Evolutionary conservation across 2,329 filamentous ascomycete genomes (phyloP), one percentile per base, ranked within the genome.

Genomic region (Thelonectria blattea): DNA sequence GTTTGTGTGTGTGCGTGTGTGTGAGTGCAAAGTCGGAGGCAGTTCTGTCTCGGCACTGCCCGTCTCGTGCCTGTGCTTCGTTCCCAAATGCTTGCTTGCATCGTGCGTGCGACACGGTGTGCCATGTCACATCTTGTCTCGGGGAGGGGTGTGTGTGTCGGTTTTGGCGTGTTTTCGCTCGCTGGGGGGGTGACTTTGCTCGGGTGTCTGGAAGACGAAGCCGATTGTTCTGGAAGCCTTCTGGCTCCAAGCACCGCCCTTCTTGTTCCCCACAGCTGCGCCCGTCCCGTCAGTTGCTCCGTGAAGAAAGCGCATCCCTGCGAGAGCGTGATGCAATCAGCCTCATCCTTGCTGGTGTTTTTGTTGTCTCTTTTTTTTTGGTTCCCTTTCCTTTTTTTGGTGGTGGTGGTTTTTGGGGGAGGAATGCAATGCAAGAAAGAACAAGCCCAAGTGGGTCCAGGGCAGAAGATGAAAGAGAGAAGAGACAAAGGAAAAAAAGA

Each of bases 141-240:
- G 22, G 22, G 22, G 22, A 24, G 22, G 22, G 22, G 22, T 24
- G 22, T 24, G 3, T 3, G 22, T 24, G 22, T 3, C 22, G 22
- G 3, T 6, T 24, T 24, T 6, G 22, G 22, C 3, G 22, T 24
- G 22, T 24, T 24, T 24, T 24, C n/a, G n/a, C n/a, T n/a, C 3
- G 4, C 22, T 3, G 22, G 27, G 27, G 27, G 27, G 27, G 27
- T 7, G 27, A 10, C 4, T 30, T 30, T 7, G 27, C 27, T 30
- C 34, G 34, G 34, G 34, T 52, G 56, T 52, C 46, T 64, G 49
- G 63, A 53, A 60, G 34, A 62, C 54, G 15, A 30, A 47, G 18
- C 18, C 18, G 43, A 46, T 17, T 66, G 57, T 69, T 69, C 67
- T 69, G 58, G 67, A 69, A 69, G 65, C 50, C 65, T 69, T 69